Evolutionary conservation across 2,329 filamentous ascomycete genomes (phyloP).

Genomic region (Cytospora schulzeri): DNA sequence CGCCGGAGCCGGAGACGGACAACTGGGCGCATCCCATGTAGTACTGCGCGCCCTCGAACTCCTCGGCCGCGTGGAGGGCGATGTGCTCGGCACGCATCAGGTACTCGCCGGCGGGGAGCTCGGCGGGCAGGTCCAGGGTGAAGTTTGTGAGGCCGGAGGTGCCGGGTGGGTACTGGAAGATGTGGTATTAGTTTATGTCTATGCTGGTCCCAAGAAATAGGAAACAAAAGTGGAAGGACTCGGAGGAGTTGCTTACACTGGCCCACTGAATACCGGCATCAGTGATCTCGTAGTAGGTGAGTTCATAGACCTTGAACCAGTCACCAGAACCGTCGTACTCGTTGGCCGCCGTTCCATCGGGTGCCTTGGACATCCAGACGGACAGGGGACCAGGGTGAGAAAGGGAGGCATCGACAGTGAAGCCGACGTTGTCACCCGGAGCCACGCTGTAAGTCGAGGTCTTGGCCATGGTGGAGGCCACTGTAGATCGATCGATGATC

Average conservation of each 20-base stretch:
- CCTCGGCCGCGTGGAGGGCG: constrained; percentile 42
- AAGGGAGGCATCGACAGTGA: constrained; percentile 41
- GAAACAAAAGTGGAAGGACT: too few relatives aligned
- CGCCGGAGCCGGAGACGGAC: constrained; percentile 37
- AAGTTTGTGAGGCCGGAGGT: constrained; percentile 34
- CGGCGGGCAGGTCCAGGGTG: constrained; percentile 37
- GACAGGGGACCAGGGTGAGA: constrained; percentile 44
- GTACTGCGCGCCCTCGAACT: constrained; percentile 40
- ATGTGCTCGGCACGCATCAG: constrained; percentile 46
- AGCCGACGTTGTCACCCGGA: constrained; percentile 45
- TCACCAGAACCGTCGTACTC: constrained; percentile 39
- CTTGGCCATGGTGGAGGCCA: constrained; percentile 38
- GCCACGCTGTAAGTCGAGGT: constrained; percentile 41
- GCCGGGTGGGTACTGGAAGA: constrained; percentile 7
- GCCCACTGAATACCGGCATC: constrained; percentile 39
- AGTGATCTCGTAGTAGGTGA: constrained; percentile 36
- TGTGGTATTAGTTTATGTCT: background rate
- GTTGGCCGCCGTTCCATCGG: constrained; percentile 33
- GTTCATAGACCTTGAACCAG: constrained; percentile 43
- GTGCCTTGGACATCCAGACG: constrained; percentile 42
- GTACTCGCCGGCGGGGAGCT: constrained; percentile 42
- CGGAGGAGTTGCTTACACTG: constrained; percentile 18
- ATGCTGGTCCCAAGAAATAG: too few relatives aligned
- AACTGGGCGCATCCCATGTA: constrained; percentile 44
- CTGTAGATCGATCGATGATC: constrained; percentile 21